Base-by-base conservation (phyloP, 75 land plant species). In the Selaginella moellendorffii region DNA sequence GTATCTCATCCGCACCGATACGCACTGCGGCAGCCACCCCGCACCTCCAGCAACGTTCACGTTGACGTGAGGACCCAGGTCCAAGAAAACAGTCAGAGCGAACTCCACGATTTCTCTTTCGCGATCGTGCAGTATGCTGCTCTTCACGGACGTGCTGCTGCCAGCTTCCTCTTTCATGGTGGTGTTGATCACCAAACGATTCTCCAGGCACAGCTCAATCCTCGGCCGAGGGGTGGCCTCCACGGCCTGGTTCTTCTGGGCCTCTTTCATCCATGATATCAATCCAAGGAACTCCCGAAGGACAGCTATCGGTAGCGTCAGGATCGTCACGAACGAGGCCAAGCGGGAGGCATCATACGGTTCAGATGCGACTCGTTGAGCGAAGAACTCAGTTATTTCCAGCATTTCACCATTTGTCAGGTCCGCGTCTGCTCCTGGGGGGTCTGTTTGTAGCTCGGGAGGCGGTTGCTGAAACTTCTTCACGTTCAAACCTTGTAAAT, bases 311-410 rank as follows among this genome's bases (percentile, higher is more conserved):
- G 99, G 99, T 24, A 95, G 62, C 0, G 99, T 95, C 27, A 95
- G 85, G 68, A 95, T 80, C 5, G 99, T 95, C n/a, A 90, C 95
- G 60, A 90, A 95, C 20, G 99, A 95, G 63, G 99, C 99, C 53
- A 95, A 82, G 28, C 99, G 77, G 36, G 99, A 95, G 67, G 97
- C 91, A 81, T 95, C 99, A 74, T 95, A 95, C 1, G 99, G 99
- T 70, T 95, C 99, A 9, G 91, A 89, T 65, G 99, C 99, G 66
- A 91, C 99, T 63, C 91, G 83, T 17, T 97, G 76, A 27, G 85
- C 83, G 69, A 95, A 95, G 76, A 86, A 95, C 36, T 95, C 99
- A 29, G 95, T 88, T 64, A 95, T 95, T 61, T 95, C 99, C 60
- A 53, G 54, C 68, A 86, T 95, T 69, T 95, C 99, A 28, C 75